Conservation (phyloP, 108 stramenopile genomes). For the Nitzschia palea region DNA sequence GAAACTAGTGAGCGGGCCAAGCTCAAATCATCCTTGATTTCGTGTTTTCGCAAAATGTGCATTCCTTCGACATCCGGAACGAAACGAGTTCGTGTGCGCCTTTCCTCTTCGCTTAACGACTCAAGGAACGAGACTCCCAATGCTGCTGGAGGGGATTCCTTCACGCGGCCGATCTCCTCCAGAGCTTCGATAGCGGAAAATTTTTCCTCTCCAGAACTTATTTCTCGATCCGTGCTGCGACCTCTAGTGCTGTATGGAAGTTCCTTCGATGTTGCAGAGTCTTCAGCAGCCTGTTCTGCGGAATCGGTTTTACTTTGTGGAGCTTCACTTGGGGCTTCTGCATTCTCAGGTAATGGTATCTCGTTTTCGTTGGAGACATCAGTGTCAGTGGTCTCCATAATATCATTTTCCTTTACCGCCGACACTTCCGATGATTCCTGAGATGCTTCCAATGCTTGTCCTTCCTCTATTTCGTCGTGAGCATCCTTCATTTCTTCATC, state of each 20-base stretch:
- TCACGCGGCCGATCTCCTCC: conserved; percentile 21
- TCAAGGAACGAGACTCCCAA: conserved; percentile 64
- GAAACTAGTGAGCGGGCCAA: conserved; percentile 43
- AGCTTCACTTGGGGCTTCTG: too few relatives aligned
- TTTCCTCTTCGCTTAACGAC: conserved; percentile 73
- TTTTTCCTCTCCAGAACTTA: conserved; percentile 4
- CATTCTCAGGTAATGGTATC: too few relatives aligned
- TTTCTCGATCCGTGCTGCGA: conserved; percentile 26
- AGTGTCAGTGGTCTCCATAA: not conserved
- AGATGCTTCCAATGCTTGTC: not conserved
- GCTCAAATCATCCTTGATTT: conserved; percentile 76
- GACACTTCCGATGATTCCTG: not conserved
- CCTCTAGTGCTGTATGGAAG: conserved; percentile 35
- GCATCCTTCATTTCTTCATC: conserved; percentile 4
- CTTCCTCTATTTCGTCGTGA: not conserved
- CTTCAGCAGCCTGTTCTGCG: conserved; percentile 1
- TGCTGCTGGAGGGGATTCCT: conserved; percentile 16
- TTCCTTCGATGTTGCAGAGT: conserved; percentile 11
- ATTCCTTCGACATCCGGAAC: conserved; percentile 84
- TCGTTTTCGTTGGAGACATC: too few relatives aligned
- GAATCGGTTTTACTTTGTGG: not conserved
- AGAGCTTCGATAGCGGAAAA: conserved; percentile 18
- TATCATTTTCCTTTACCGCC: not conserved
- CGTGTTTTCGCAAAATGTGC: conserved; percentile 64
- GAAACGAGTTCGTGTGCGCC: conserved; percentile 69